Base-by-base conservation (phyloP, 352 stramenopile species). In the Phytopythium kandeliae region DNA sequence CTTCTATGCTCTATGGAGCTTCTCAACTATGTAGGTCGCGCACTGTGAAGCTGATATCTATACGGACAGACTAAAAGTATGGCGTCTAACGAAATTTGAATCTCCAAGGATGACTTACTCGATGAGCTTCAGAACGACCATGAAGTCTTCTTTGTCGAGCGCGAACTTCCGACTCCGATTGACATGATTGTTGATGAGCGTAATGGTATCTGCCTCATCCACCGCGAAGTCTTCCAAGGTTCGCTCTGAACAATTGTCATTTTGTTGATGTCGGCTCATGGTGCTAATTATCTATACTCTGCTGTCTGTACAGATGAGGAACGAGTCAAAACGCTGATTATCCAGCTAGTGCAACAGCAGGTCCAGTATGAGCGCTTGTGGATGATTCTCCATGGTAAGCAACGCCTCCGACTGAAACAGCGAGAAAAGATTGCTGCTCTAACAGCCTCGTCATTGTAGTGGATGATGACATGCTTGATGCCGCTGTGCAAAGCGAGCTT, bases 181-280 rank as follows among this genome's bases (percentile, higher is more conserved):
- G 73, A 83, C 50, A 57, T 89, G 15, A 31, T 89, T n/a, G 51
- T 91, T 6, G 79, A 91, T 35, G 79, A 91, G 33, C 63, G 62
- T 44, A 89, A 85, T 35, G 78, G 59, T 10, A 66, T 89, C 40
- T 78, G 66, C 34, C 34, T 89, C 9, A 41, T 84, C 11, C 37
- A 54, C 31, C 47, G 57, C 13, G 33, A 36, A 16, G 61, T 64
- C 7, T 80, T 91, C 28, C 38, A 60, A 61, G 67, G 79, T 89
- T 34, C 44, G 48, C 16, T 25, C 6, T 60, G 12, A 43, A 12
- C 13, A 2, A 24, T 13, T 45, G 37, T 10, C 19, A 25, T 17
- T 10, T 38, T 17, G n/a, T 13, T 9, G 11, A 6, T 11, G 26
- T 43, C 22, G 22, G 38, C 3, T 16, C 13, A 2, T 3, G 15